Percentiles rank a stretch among this genome's conserved stretches.
Evolutionary conservation across 768 basidiomycete genomes (phyloP).

Genomic region (Pisolithus orientalis): DNA sequence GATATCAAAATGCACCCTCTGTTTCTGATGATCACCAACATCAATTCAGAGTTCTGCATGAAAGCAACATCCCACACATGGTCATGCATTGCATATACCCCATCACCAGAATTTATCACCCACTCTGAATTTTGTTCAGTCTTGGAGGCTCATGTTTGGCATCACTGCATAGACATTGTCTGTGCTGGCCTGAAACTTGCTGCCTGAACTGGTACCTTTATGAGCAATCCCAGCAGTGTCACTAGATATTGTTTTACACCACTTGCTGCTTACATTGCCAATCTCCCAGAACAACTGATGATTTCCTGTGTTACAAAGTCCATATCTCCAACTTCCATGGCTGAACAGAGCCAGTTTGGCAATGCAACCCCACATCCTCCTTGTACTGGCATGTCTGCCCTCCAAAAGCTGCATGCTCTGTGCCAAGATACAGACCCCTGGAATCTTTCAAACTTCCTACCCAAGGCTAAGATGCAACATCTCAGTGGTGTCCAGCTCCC

Average conservation of each 20-base stretch:
- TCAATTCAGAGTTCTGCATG: conserved; percentile 2
- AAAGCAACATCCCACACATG: conserved; percentile 1
- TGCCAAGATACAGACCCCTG: neutral
- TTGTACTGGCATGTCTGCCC: neutral
- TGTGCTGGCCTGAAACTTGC: neutral
- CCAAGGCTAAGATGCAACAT: neutral
- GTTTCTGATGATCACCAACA: conserved; percentile 8
- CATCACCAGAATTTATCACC: neutral
- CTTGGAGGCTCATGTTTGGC: neutral
- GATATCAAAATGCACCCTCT: conserved; percentile 5
- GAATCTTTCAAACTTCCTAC: neutral
- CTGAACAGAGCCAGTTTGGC: neutral
- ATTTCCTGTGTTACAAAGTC: neutral
- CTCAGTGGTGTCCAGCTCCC: neutral
- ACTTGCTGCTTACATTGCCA: neutral
- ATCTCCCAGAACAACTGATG: neutral
- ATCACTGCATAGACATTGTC: neutral
- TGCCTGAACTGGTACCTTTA: neutral
- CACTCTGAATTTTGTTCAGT: neutral
- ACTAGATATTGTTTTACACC: neutral
- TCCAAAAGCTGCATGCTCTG: neutral
- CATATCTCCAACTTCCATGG: neutral
- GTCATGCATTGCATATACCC: conserved; percentile 1
- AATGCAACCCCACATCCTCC: neutral
- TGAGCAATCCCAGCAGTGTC: no score